Evolutionary conservation across 495 filamentous ascomycete genomes (phyloP).

Genomic region (Chaetomidium leptoderma): DNA sequence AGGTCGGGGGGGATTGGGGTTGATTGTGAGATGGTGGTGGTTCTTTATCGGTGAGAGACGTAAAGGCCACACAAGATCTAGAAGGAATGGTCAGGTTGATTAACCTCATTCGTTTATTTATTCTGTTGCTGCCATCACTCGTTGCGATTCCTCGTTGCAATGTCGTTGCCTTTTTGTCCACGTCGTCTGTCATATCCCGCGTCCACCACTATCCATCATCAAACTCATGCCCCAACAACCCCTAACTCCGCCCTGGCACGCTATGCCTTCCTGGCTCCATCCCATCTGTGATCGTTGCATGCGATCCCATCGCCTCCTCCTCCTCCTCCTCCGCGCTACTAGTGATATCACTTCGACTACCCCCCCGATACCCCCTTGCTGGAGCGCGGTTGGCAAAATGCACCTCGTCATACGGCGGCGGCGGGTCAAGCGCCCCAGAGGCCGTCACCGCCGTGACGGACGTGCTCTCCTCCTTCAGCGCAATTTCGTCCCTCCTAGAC

Average conservation of each 20-base stretch:
- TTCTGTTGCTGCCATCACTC: no score
- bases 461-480: slow-evolving; percentile 7
- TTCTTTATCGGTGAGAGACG: background rate
- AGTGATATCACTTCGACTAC: background rate
- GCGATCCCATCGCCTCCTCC: slow-evolving; percentile 1
- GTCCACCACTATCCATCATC: background rate
- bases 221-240: background rate
- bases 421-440: slow-evolving; percentile 11
- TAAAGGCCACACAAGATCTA: no score
- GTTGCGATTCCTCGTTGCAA: background rate
- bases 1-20: background rate
- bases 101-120: no score
- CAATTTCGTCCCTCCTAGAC: background rate
- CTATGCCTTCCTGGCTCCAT: slow-evolving; percentile 1
- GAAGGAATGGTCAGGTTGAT: no score
- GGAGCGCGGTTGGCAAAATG: background rate
- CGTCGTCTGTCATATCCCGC: background rate
- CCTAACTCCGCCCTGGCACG: background rate
- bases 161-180: no score
- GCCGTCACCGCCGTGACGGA: background rate
- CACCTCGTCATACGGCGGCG: slow-evolving; percentile 13
- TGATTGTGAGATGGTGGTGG: background rate
- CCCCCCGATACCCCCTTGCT: background rate
- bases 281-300: slow-evolving; percentile 14
- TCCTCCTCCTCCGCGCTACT: background rate